phyloP scores from a whole-genome alignment of 139 green algal genomes.

The Penium margaritaceum region DNA sequence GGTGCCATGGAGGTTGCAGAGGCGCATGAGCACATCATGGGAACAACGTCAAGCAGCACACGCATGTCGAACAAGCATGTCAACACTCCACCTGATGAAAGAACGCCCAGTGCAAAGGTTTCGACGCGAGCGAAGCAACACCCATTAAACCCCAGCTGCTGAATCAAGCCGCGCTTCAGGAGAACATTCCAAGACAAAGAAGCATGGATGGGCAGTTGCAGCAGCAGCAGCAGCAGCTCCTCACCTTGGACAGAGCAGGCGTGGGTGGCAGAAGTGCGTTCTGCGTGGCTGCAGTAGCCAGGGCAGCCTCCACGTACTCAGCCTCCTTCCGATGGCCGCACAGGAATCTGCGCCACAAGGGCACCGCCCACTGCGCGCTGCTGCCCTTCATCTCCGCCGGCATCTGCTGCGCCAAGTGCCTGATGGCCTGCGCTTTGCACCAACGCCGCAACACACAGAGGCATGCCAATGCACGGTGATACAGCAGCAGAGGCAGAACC shows the following conservation, averaged over 20 bases:
- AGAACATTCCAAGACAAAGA: too few species aligned
- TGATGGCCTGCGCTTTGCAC: background rate
- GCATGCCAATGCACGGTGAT: too few species aligned
- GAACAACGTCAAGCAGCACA: too few species aligned
- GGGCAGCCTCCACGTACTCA: background rate
- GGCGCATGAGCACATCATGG: too few species aligned
- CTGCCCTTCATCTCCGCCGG: constrained; percentile 2
- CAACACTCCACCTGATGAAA: background rate
- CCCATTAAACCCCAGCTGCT: too few species aligned
- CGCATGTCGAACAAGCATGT: too few species aligned
- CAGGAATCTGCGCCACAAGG: constrained; percentile 3
- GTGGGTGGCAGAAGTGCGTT: background rate
- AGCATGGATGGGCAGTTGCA: background rate
- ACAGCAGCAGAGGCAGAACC: background rate
- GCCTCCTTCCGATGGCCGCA: background rate
- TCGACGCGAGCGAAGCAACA: background rate
- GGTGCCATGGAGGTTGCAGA: too few species aligned
- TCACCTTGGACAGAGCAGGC: background rate
- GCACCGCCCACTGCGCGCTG: constrained; percentile 9
- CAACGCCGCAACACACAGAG: too few species aligned
- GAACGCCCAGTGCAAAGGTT: background rate
- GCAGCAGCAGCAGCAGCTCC: background rate
- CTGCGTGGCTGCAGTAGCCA: background rate
- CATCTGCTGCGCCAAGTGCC: background rate
- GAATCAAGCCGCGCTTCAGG: too few species aligned